Evolutionary conservation across 768 basidiomycete genomes (phyloP), one percentile per base, ranked within the genome.

Genomic region (Mycena galopus): DNA sequence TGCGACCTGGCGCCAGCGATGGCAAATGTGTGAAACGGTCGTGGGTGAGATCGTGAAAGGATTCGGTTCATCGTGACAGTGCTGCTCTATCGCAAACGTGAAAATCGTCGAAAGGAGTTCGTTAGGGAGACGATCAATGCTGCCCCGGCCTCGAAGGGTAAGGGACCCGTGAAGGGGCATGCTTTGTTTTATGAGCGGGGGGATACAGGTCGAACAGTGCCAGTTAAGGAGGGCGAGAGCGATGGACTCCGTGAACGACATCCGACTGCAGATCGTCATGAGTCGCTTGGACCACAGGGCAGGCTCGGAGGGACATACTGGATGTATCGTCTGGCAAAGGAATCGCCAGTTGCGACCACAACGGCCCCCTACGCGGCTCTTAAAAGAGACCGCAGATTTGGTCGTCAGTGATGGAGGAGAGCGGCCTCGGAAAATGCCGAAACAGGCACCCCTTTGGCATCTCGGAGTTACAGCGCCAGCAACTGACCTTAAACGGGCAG

Each of bases 1-100:
- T 3, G 87, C 84, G 21, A 88, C 75, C n/a, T 81, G 73, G 65
- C 89, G 82, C 89, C 90, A 91, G 64, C 82, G 84, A 35, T 77
- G 78, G 47, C 86, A 91, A 19, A 90, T 87, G 57, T 89, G 87
- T 7, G 87, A 86, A 35, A 90, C 76, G 61, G 62, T 79, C 77
- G 70, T 79, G 75, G 59, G 76, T 76, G 63, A 44, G 72, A 73
- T 71, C 78, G 77, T 72, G 56, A 67, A 14, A 73, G 68, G 39
- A 64, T 75, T 72, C 30, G 70, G 55, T 50, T 74, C 73, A 53
- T 76, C 77, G 69, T 74, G 67, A 21, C 29, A 51, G 56, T 65
- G 59, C 37, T 33, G 68, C 32, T 72, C 71, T 67, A 67, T 53
- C 2, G 66, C 71, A 50, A 67, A 57, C 55, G 67, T 64, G 65